These are phyloP conservation scores for Caloboletus inedulis DNA, from an alignment of 1,284 basidiomycete genomes.

Conservation along the genomic window DNA sequence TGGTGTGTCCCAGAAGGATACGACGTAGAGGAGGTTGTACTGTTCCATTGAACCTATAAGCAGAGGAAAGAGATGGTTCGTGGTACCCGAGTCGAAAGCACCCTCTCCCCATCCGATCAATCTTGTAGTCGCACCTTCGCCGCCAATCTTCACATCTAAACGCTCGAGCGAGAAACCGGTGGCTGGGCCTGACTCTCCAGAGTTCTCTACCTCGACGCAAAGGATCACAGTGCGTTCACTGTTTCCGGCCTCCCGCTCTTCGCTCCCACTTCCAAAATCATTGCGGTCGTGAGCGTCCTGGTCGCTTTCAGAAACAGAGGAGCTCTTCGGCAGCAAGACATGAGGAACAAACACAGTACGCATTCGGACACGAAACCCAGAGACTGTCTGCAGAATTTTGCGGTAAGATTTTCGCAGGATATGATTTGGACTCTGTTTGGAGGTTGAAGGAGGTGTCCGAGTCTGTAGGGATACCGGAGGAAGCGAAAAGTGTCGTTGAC, in stretches of 20 bases:
- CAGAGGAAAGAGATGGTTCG: conserved; percentile 65
- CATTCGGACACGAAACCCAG: conserved; percentile 85
- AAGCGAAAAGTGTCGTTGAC: conserved; percentile 62
- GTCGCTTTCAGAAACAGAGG: conserved; percentile 10
- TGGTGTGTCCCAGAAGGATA: conserved; percentile 66
- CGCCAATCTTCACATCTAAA: conserved; percentile 70
- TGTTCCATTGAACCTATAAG: conserved; percentile 68
- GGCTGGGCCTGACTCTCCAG: conserved; percentile 51
- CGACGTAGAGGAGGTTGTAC: conserved; percentile 83
- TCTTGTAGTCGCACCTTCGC: conserved; percentile 67
- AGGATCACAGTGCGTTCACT: conserved; percentile 82
- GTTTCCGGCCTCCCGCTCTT: conserved; percentile 65
- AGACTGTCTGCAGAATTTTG: conserved; percentile 71
- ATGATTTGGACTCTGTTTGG: conserved; percentile 45
- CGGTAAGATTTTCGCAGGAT: conserved; percentile 83
- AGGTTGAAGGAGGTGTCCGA: conserved; percentile 41
- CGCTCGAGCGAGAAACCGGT: conserved; percentile 70
- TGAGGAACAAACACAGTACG: conserved; percentile 84
- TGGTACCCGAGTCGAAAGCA: conserved; percentile 36
- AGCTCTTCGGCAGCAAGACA: conserved; percentile 50
- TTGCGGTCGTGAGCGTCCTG: conserved; percentile 30
- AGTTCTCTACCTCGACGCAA: conserved; percentile 83
- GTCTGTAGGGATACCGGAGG: conserved; percentile 45
- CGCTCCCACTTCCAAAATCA: conserved; percentile 45
- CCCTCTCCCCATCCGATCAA: conserved; percentile 67